Percentiles rank a stretch among this genome's conserved stretches.
Conservation (phyloP, 208 protist species). For the Crithidia brevicula region DNA sequence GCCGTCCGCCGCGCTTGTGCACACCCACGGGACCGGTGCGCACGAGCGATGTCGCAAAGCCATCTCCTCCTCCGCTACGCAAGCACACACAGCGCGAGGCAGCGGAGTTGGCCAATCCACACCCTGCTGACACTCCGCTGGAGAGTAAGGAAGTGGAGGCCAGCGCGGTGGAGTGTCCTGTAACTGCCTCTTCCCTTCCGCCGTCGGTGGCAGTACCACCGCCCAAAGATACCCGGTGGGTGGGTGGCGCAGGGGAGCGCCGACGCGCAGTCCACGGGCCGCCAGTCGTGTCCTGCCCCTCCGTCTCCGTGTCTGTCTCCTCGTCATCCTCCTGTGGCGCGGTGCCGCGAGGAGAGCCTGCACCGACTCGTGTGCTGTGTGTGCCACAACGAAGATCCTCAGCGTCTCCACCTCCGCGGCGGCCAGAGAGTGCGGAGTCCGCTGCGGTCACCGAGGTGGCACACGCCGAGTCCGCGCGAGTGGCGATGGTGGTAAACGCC, state of each 20-base stretch:
- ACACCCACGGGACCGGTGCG: no score
- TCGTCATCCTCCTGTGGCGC: conserved; percentile 4
- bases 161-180: no score
- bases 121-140: background rate
- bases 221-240: no score
- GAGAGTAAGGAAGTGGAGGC: no score
- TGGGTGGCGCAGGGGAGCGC: background rate
- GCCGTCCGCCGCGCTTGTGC: no score
- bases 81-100: conserved; percentile 30
- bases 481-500: background rate
- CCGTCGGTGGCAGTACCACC: no score
- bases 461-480: background rate
- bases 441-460: background rate
- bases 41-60: background rate
- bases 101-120: conserved; percentile 4
- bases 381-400: no score
- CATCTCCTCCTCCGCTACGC: conserved; percentile 17
- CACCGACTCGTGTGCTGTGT: background rate
- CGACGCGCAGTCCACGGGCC: background rate
- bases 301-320: conserved; percentile 16
- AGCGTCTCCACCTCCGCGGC: conserved; percentile 15
- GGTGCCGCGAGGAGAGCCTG: background rate
- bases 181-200: no score
- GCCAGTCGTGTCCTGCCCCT: conserved; percentile 1
- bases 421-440: background rate